Evolutionary conservation across 2,329 filamentous ascomycete genomes (phyloP), one percentile per base, ranked within the genome.

Genomic region (Monosporascus sp.): DNA sequence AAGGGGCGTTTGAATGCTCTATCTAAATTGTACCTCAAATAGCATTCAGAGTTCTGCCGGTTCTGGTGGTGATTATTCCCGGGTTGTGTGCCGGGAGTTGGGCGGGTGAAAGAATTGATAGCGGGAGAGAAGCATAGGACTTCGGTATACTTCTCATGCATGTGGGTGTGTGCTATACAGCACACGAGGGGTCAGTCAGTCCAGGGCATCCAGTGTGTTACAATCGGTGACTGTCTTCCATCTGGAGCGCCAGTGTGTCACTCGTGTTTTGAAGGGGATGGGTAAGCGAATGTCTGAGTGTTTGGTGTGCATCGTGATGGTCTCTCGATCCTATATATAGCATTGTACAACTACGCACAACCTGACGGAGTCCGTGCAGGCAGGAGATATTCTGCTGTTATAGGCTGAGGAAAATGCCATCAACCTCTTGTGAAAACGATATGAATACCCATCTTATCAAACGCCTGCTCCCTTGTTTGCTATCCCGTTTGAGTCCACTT

Each of bases 1-100:
- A 62, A 58, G 63, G 62, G 61, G 59, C 62, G 62, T 66, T 58
- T 62, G 65, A 66, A 58, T 65, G 65, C 61, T 62, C 56, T 65
- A 64, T 65, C 64, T 74, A 74, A 69, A 74, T 67, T 72, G 72
- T 69, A 69, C 61, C 58, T 67, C 67, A 62, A 73, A 73, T 73
- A 71, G 72, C 68, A 75, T 70, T 61, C 62, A 69, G 65, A 69
- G 66, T 70, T 67, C 67, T 62, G 60, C 58, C 59, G 64, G 62
- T 60, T 59, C 64, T 49, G 69, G 63, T 64, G 63, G 57, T 50
- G 62, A 60, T 59, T 57, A 51, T 52, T 53, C 54, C 54, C 56
- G 59, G 59, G 48, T 59, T 53, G 39, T 56, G 39, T 57, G 55
- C 53, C 58, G 54, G 56, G 54, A 52, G 49, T 50, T 53, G 53